A percentile compares a stretch with the other conserved stretches of the same genome.
Conservation (phyloP, 345 rosid species). For the Pugionium cornutum region DNA sequence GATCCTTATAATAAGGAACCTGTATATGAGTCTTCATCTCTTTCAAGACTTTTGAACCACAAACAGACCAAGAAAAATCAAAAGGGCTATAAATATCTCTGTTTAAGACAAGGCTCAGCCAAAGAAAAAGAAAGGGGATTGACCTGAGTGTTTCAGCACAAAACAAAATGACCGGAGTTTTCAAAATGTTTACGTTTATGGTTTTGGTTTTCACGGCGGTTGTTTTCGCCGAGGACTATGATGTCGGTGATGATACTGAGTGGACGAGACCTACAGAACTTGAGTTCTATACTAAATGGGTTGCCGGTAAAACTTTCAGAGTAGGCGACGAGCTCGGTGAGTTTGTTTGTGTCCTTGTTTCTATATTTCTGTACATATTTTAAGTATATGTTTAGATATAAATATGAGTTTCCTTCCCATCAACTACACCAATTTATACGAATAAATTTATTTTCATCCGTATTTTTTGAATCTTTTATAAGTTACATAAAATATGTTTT, state of each 20-base stretch:
- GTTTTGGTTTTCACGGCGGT: conserved; percentile 28
- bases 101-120: conserved; percentile 1
- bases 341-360: not conserved
- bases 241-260: conserved; percentile 41
- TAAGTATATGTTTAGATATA: too few species aligned
- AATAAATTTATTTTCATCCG: too few species aligned
- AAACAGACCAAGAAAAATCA: not conserved
- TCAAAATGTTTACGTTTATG: conserved; percentile 25
- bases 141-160: conserved; percentile 41
- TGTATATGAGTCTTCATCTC: conserved; percentile 15
- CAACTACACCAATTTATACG: too few species aligned
- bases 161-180: conserved; percentile 33
- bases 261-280: conserved; percentile 33
- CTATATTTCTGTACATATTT: too few species aligned
- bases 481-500: too few species aligned
- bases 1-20: conserved; percentile 1
- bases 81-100: not conserved
- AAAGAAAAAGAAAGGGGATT: conserved; percentile 22
- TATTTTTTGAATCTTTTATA: too few species aligned
- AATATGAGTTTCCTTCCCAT: too few species aligned
- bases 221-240: conserved; percentile 38
- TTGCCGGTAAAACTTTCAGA: conserved; percentile 34
- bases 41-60: conserved; percentile 22
- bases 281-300: conserved; percentile 33
- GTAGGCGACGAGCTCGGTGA: conserved; percentile 44